Evolutionary conservation across 2,329 filamentous ascomycete species (phyloP).

Genomic region (Hymenoscyphus repandus): DNA sequence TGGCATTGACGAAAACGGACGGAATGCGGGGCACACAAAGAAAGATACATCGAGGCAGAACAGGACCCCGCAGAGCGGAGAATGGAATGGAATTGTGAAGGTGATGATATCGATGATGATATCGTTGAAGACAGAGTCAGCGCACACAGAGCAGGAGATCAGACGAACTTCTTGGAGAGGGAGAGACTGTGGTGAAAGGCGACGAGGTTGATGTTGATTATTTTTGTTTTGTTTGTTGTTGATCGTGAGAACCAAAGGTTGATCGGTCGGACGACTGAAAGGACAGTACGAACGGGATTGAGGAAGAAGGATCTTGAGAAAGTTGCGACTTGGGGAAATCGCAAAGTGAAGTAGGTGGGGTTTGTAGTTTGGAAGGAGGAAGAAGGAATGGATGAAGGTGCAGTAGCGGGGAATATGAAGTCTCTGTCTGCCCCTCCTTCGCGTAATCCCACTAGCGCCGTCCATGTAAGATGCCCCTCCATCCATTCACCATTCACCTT

Average conservation of each 20-base stretch:
- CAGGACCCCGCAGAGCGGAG: constrained; percentile 30
- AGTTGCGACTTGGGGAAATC: constrained; percentile 9
- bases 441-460: constrained; percentile 4
- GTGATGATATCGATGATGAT: constrained; percentile 23
- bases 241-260: constrained; percentile 13
- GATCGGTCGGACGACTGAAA: constrained; percentile 16
- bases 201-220: constrained; percentile 4
- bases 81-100: constrained; percentile 27
- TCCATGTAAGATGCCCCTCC: background rate
- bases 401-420: constrained; percentile 21
- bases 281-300: constrained; percentile 27
- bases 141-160: constrained; percentile 31
- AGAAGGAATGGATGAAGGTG: constrained; percentile 8
- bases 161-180: constrained; percentile 32
- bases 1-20: constrained; percentile 28
- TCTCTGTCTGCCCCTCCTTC: constrained; percentile 9
- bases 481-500: background rate
- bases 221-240: constrained; percentile 4
- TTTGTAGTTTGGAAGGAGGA: constrained; percentile 10
- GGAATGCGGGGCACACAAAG: constrained; percentile 29
- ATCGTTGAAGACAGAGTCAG: constrained; percentile 26
- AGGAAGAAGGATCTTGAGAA: constrained; percentile 15
- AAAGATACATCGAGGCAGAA: constrained; percentile 34
- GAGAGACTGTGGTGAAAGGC: constrained; percentile 16
- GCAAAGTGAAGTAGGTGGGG: constrained; percentile 8